Evolutionary conservation across 306 rosid genomes (phyloP).

Genomic region (Quercus wislizeni): DNA sequence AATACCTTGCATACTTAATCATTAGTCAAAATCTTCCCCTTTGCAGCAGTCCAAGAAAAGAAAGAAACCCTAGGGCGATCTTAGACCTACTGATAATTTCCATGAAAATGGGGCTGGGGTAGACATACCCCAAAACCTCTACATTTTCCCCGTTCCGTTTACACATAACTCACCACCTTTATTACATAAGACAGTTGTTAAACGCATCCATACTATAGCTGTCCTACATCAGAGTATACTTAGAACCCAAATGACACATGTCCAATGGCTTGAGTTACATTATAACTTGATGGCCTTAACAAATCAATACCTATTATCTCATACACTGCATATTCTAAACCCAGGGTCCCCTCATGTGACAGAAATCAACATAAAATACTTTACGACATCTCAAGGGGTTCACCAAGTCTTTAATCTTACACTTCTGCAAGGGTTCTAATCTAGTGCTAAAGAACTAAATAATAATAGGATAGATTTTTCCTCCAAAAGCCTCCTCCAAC

Average conservation of each 20-base stretch:
- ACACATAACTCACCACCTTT: too few relatives aligned
- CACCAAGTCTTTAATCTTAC: neutral
- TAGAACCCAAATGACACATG: neutral
- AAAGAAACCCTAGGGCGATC: too few relatives aligned
- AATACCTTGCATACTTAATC: too few relatives aligned
- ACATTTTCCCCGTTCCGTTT: too few relatives aligned
- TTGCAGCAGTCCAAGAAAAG: too few relatives aligned
- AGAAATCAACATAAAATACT: neutral
- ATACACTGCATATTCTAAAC: neutral
- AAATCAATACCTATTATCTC: neutral
- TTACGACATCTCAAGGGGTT: too few relatives aligned
- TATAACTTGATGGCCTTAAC: neutral
- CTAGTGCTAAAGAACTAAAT: neutral
- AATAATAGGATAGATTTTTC: neutral
- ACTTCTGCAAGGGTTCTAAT: neutral
- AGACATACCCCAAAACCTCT: too few relatives aligned
- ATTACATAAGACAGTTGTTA: neutral
- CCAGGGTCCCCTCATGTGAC: neutral
- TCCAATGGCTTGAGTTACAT: neutral
- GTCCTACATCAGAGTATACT: neutral
- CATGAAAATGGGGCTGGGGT: too few relatives aligned
- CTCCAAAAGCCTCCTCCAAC: too few relatives aligned
- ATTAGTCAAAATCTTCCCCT: too few relatives aligned
- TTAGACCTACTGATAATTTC: too few relatives aligned
- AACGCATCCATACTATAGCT: neutral